These are phyloP conservation scores for Aspergillus neotritici DNA, from an alignment of 2,329 filamentous ascomycete genomes.

Conservation along the genomic window DNA sequence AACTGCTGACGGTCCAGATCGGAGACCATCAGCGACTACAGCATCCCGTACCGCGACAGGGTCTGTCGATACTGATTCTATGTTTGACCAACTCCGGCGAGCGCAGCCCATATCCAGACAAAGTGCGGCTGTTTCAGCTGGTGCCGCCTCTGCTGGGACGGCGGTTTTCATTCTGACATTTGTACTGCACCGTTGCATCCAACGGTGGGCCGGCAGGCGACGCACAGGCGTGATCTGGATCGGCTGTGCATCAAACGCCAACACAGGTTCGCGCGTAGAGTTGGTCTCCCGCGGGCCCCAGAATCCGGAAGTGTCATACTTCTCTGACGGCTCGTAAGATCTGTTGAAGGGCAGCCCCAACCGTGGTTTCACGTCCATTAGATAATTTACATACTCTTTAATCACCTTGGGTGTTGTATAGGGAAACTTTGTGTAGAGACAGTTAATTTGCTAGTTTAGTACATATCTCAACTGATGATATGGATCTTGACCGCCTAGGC, in stretches of 20 bases:
- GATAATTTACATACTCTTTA: no score
- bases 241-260: conserved; percentile 1
- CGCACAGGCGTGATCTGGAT: conserved; percentile 4
- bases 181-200: conserved; percentile 1
- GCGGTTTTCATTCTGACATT: conserved; percentile 2
- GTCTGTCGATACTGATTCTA: conserved; percentile 1
- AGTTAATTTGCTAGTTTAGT: no score
- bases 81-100: conserved; percentile 2
- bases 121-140: not conserved
- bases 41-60: not conserved
- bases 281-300: conserved; percentile 1
- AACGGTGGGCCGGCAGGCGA: conserved; percentile 1
- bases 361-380: no score
- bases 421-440: no score
- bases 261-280: conserved; percentile 1
- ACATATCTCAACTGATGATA: no score
- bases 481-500: no score
- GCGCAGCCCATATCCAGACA: conserved; percentile 1
- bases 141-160: not conserved
- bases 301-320: conserved; percentile 4
- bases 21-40: conserved; percentile 1
- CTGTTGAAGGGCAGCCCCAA: no score
- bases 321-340: conserved; percentile 4
- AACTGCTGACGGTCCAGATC: not conserved
- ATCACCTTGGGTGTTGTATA: no score